Evolutionary conservation across 176 grass and related monocot genomes (phyloP).

Genomic region (Ananas comosus): DNA sequence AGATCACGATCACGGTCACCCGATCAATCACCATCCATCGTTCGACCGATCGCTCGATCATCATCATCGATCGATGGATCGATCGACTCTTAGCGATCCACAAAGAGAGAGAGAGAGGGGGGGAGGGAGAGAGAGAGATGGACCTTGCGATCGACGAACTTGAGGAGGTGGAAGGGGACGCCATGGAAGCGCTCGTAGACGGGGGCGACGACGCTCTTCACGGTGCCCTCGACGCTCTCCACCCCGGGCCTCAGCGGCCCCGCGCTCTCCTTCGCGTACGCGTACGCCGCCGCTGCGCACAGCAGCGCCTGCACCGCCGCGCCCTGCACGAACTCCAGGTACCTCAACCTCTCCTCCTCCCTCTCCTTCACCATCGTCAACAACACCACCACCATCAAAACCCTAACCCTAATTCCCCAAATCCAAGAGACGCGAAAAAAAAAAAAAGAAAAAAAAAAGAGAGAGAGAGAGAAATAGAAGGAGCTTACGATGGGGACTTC

Average conservation of each 20-base stretch:
- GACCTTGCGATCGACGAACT: constrained; percentile 87
- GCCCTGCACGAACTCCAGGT: constrained; percentile 72
- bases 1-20: too few species aligned
- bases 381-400: neutral
- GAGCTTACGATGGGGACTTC: constrained; percentile 19
- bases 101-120: neutral
- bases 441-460: neutral
- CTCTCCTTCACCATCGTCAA: neutral
- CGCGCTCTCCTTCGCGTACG: constrained; percentile 54
- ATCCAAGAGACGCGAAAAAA: neutral
- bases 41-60: neutral
- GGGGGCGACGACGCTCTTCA: constrained; percentile 73
- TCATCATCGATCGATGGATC: neutral
- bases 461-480: neutral
- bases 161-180: constrained; percentile 59
- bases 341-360: constrained; percentile 69
- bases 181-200: constrained; percentile 67
- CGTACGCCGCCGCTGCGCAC: constrained; percentile 47
- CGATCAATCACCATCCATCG: too few species aligned
- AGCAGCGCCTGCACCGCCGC: constrained; percentile 53
- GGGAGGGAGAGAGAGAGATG: neutral
- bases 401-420: neutral
- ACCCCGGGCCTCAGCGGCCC: constrained; percentile 83
- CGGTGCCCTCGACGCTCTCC: constrained; percentile 67
- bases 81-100: neutral